Conservation (phyloP, 164 flowering plant species). For the Warburgia ugandensis region DNA sequence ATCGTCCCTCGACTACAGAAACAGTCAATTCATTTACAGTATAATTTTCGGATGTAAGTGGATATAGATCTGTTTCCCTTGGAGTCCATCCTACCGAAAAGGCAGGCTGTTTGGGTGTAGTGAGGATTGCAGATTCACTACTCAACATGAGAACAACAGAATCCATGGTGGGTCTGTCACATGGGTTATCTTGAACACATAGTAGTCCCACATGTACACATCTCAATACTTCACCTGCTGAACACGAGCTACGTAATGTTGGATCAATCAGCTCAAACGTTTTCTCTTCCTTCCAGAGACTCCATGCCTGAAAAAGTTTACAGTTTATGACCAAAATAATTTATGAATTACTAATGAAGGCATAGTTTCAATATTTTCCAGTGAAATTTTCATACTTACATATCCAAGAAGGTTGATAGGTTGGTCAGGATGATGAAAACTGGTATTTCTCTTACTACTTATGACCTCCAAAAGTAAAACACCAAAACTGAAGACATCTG, state of each 20-base stretch:
- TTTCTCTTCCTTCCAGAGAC: constrained; percentile 11
- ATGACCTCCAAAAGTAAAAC: constrained; percentile 32
- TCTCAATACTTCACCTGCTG: neutral
- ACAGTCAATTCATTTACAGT: constrained; percentile 8
- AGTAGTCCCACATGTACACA: constrained; percentile 14
- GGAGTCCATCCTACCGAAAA: constrained; percentile 12
- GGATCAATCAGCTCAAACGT: constrained; percentile 6
- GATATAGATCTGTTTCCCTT: neutral
- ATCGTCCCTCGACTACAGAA: constrained; percentile 6
- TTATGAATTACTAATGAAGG: neutral
- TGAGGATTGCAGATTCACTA: constrained; percentile 9
- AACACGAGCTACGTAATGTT: neutral
- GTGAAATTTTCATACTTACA: constrained; percentile 11
- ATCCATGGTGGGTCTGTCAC: constrained; percentile 11
- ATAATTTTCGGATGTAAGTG: neutral
- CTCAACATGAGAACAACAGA: constrained; percentile 9
- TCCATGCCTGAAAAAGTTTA: constrained; percentile 11
- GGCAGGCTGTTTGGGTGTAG: constrained; percentile 25
- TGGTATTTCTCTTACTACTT: constrained; percentile 24
- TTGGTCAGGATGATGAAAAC: constrained; percentile 21
- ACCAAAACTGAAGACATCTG: constrained; percentile 53
- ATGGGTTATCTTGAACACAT: constrained; percentile 13
- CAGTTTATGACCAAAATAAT: neutral
- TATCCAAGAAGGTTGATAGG: constrained; percentile 24
- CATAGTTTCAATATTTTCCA: no score